Evolutionary conservation across 371 early-diverging fungal species (phyloP), one percentile per base, ranked within the genome.

Genomic region (Apophysomyces trapeziformis): DNA sequence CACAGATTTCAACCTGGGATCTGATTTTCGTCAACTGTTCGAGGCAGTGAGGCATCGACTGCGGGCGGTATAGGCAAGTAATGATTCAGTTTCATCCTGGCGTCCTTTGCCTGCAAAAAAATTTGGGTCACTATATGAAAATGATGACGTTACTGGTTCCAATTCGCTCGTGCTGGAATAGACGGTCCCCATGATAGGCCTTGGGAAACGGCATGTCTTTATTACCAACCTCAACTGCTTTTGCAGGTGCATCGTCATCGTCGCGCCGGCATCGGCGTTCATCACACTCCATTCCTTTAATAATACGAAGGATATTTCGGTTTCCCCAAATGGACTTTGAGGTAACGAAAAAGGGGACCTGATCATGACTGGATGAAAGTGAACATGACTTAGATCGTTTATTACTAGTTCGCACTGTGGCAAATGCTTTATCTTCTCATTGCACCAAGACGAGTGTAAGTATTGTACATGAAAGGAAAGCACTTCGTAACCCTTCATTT

Each of bases 311-410:
- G 68, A 66, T 94, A 54, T 77, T 91, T 65, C 85, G 87, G 13
- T 85, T 91, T 67, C 89, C 90, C 38, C 94, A 95, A 70, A 91
- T 95, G 89, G 96, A 96, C 80, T 93, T 95, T 79, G 94, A 84
- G 74, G 84, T 85, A 78, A 12, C 13, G 46, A 18, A 45, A 13
- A 45, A 4, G 1, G 46, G 8, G 16, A 18, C 12, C 9, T n/a
- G 46, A 26, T 41, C 36, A 18, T 45, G n/a, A 18, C 16, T 45
- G 46, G 46, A 45, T 45, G 46, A 45, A 45, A 18, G n/a, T 59
- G 16, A 50, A 13, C 26, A 14, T 11, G 38, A 38, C 66, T 45
- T 45, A 38, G 38, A 46, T 38, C 32, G 7, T 57, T 37, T 46
- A 45, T 56, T 18, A 13, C 32, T 74, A 96, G 85, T 88, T 92